Conservation (phyloP, 2,329 filamentous ascomycete genomes). For the Cladophialophora immunda region DNA sequence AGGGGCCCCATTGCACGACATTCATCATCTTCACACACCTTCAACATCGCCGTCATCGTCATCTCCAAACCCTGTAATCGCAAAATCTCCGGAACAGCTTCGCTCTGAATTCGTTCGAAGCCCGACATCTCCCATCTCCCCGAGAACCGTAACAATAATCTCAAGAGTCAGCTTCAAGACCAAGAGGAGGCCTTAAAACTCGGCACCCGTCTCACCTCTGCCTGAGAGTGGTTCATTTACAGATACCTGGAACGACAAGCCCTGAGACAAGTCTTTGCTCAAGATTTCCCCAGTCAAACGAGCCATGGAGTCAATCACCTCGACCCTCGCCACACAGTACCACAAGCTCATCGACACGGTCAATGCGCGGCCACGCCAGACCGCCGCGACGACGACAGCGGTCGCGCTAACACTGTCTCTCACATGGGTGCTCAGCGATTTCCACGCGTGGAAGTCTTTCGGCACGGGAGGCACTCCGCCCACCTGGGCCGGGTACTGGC, state of each 20-base stretch:
- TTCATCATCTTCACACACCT: neutral
- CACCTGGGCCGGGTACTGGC: conserved; percentile 38
- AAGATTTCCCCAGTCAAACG: neutral
- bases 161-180: neutral
- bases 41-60: neutral
- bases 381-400: conserved; percentile 23
- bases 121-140: neutral
- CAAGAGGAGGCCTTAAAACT: neutral
- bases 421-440: conserved; percentile 36
- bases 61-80: neutral
- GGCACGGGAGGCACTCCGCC: conserved; percentile 39
- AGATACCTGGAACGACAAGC: neutral
- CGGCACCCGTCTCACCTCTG: neutral
- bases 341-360: conserved; percentile 19
- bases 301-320: conserved; percentile 18
- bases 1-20: neutral
- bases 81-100: neutral
- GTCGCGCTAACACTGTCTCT: conserved; percentile 25
- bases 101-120: neutral
- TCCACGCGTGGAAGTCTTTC: conserved; percentile 35
- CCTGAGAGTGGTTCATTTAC: neutral
- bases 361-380: conserved; percentile 25
- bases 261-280: neutral
- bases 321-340: conserved; percentile 21
- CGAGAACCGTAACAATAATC: neutral